Conservation (phyloP, 2,329 filamentous ascomycete genomes). For the Cordyceps sp. region DNA sequence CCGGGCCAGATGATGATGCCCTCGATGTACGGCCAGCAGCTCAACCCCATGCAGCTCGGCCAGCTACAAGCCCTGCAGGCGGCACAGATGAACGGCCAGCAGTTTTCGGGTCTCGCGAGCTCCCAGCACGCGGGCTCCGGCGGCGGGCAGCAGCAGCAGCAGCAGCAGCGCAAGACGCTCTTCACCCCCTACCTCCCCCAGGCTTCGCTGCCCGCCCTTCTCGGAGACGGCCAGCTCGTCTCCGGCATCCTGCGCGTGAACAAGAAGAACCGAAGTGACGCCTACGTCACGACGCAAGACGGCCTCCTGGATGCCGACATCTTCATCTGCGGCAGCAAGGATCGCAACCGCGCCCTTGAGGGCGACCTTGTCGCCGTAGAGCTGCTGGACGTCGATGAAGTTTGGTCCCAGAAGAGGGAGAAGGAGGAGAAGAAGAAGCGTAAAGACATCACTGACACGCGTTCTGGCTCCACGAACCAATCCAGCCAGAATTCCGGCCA, state of each 20-base stretch:
- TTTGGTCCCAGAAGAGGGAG: constrained; percentile 96
- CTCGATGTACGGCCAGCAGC: constrained; percentile 73
- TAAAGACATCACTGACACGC: constrained; percentile 92
- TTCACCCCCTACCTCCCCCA: constrained; percentile 97
- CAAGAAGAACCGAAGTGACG: constrained; percentile 98
- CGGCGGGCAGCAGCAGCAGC: constrained; percentile 54
- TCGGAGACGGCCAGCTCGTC: constrained; percentile 84
- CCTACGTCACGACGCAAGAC: constrained; percentile 89
- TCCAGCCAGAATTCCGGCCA: constrained; percentile 46
- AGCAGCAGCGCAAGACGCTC: constrained; percentile 90
- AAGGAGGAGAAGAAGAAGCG: constrained; percentile 99
- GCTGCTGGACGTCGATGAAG: constrained; percentile 92
- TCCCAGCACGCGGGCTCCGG: constrained; percentile 58
- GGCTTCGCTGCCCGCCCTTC: constrained; percentile 76
- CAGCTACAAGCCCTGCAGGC: constrained; percentile 88
- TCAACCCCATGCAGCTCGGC: constrained; percentile 75
- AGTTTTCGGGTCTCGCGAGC: constrained; percentile 48
- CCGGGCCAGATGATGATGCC: constrained; percentile 77
- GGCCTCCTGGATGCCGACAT: constrained; percentile 85
- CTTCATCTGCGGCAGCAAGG: constrained; percentile 98
- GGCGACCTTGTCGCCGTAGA: constrained; percentile 93
- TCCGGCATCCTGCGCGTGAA: constrained; percentile 95
- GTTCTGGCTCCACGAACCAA: constrained; percentile 58
- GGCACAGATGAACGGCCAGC: constrained; percentile 65
- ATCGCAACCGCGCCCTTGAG: constrained; percentile 90